phyloP scores from a whole-genome alignment of 768 basidiomycete genomes.

The Coprinopsis marcescibilis region DNA sequence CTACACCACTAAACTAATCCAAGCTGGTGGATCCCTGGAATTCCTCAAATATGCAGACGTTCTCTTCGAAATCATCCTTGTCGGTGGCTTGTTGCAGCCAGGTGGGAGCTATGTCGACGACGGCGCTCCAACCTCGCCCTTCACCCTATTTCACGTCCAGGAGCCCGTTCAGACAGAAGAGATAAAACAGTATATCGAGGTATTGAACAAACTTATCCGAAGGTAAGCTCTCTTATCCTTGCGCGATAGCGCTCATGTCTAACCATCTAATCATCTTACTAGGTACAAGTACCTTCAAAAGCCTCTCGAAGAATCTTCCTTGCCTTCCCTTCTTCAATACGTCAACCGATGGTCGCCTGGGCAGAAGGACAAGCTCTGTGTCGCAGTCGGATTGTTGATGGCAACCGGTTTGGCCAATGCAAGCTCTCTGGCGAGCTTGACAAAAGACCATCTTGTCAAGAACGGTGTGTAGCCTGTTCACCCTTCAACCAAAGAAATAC shows the following conservation, averaged over 20 bases:
- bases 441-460: conserved; percentile 94
- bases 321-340: conserved; percentile 84
- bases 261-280: conserved; percentile 10
- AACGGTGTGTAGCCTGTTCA: conserved; percentile 62
- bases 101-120: conserved; percentile 91
- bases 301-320: conserved; percentile 81
- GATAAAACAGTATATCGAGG: conserved; percentile 90
- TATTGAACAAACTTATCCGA: conserved; percentile 92
- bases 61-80: conserved; percentile 93
- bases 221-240: conserved; percentile 43
- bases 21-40: conserved; percentile 91
- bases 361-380: conserved; percentile 79
- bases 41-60: conserved; percentile 95
- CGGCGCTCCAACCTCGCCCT: conserved; percentile 77
- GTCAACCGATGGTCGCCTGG: conserved; percentile 75
- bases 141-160: conserved; percentile 80
- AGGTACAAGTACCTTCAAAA: conserved; percentile 99
- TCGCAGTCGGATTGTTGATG: conserved; percentile 76
- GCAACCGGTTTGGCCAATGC: conserved; percentile 79
- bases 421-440: conserved; percentile 71
- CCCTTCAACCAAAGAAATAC: too few relatives aligned
- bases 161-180: conserved; percentile 77
- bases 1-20: conserved; percentile 77
- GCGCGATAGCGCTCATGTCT: conserved; percentile 6
- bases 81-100: conserved; percentile 94